Evolutionary conservation across 768 basidiomycete genomes (phyloP).

Genomic region (Leccinum imitatum): DNA sequence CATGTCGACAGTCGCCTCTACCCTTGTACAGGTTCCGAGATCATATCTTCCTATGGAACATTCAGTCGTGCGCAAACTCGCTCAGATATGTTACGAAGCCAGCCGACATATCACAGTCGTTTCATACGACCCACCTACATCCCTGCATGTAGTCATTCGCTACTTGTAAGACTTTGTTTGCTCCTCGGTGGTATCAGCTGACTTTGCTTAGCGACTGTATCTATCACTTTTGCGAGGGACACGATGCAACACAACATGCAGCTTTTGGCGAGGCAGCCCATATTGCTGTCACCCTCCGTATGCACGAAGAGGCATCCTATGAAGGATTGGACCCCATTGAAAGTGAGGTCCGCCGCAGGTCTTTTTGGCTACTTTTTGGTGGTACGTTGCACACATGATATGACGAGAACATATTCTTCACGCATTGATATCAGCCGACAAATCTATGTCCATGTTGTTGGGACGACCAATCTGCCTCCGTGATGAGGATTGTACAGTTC

Average conservation of each 20-base stretch:
- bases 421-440: slow-evolving; percentile 58
- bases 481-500: slow-evolving; percentile 88
- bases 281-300: slow-evolving; percentile 75
- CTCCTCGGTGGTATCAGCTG: slow-evolving; percentile 3
- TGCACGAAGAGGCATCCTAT: slow-evolving; percentile 86
- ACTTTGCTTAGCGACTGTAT: slow-evolving; percentile 60
- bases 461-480: slow-evolving; percentile 83
- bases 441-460: slow-evolving; percentile 83
- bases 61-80: slow-evolving; percentile 79
- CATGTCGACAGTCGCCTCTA: slow-evolving; percentile 85
- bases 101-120: slow-evolving; percentile 78
- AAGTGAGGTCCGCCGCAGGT: slow-evolving; percentile 80
- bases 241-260: slow-evolving; percentile 84
- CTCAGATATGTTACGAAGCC: slow-evolving; percentile 78
- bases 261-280: slow-evolving; percentile 86
- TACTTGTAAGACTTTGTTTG: slow-evolving; percentile 65
- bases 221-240: slow-evolving; percentile 88
- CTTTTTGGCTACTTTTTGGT: slow-evolving; percentile 89
- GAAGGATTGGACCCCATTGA: slow-evolving; percentile 84
- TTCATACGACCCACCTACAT: slow-evolving; percentile 80
- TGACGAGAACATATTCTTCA: background rate
- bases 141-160: slow-evolving; percentile 82
- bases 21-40: slow-evolving; percentile 84
- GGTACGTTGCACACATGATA: slow-evolving; percentile 46
- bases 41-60: slow-evolving; percentile 88